Evolutionary conservation across 2,329 filamentous ascomycete genomes (phyloP).

Genomic region (Gnomoniopsis smithogilvyi): DNA sequence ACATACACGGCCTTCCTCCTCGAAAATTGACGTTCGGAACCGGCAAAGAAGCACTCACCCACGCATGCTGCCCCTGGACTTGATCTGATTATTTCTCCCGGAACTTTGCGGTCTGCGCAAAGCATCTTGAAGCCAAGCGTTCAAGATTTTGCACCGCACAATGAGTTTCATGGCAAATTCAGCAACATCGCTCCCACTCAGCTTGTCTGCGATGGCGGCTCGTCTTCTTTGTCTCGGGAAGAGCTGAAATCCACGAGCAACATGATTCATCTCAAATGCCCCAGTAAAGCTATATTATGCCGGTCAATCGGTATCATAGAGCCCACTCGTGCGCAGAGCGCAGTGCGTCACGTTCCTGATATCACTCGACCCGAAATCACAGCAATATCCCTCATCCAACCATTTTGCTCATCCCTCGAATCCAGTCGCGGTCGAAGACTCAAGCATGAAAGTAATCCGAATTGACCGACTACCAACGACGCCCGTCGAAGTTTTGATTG

Average conservation of each 20-base stretch:
- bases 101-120: no score
- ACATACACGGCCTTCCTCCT: no score
- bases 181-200: no score
- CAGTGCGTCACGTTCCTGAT: conserved; percentile 4
- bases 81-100: no score
- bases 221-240: conserved; percentile 8
- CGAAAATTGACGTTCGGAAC: no score
- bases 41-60: no score
- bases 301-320: conserved; percentile 12
- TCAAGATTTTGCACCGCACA: no score
- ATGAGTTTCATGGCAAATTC: no score
- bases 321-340: not conserved
- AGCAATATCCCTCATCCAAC: conserved; percentile 29
- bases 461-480: conserved; percentile 33
- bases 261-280: conserved; percentile 3
- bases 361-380: not conserved
- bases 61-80: no score
- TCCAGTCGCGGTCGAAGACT: conserved; percentile 44
- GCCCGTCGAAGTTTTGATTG: conserved; percentile 27
- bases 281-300: conserved; percentile 1
- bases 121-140: no score
- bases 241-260: conserved; percentile 8
- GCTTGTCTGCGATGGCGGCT: not conserved
- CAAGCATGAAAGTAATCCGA: conserved; percentile 42
- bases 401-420: conserved; percentile 62